Percentiles rank a stretch among this genome's conserved stretches.
phyloP scores from a whole-genome alignment of 148 eudicot genomes.

The Silene latifolia region DNA sequence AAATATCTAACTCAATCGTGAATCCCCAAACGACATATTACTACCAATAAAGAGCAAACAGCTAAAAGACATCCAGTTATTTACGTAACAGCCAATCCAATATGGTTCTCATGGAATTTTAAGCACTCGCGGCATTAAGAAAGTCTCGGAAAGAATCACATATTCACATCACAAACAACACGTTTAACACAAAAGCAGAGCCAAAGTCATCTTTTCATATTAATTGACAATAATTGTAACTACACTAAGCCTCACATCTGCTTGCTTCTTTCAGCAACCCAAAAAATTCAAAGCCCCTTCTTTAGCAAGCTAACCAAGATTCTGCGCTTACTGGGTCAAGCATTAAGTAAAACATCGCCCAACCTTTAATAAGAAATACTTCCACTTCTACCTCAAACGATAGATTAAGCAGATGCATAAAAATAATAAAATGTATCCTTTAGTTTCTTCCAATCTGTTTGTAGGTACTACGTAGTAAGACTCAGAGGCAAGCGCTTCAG shows the following conservation, averaged over 20 bases:
- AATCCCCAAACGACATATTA: not conserved
- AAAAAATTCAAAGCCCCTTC: not conserved
- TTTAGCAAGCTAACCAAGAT: not conserved
- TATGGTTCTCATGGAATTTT: not conserved
- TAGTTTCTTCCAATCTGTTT: not conserved
- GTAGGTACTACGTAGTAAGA: not conserved
- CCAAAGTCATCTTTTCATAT: not conserved
- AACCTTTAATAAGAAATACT: not conserved
- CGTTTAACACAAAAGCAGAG: not conserved
- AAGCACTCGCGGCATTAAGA: not conserved
- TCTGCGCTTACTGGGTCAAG: not conserved
- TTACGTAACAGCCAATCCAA: not conserved
- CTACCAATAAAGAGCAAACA: not conserved
- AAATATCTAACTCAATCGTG: slow-evolving; percentile 4
- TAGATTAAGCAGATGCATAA: not conserved
- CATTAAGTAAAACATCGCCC: not conserved
- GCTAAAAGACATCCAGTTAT: not conserved
- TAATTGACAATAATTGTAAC: not conserved
- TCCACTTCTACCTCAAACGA: not conserved
- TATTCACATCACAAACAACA: not conserved
- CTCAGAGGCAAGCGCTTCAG: not conserved
- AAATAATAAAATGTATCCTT: not conserved
- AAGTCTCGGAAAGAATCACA: slow-evolving; percentile 4
- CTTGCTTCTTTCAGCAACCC: not conserved
- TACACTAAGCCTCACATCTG: slow-evolving; percentile 9